Evolutionary conservation across 148 eudicot genomes (phyloP).

Genomic region (Chenopodium album): DNA sequence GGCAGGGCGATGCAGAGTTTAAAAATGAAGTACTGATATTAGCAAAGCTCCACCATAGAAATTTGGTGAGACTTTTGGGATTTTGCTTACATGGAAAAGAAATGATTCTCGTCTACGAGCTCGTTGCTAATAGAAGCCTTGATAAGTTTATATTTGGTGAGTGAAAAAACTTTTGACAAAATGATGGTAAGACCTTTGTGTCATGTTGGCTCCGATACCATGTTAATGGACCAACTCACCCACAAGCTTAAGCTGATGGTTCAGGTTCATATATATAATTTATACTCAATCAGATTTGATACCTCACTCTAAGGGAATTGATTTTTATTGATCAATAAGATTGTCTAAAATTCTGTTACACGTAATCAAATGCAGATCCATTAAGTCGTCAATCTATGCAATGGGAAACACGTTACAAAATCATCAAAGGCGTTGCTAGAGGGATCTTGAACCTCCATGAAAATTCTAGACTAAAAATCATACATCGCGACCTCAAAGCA

Average conservation of each 20-base stretch:
- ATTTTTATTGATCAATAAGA: too few species aligned
- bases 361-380: conserved; percentile 13
- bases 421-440: conserved; percentile 32
- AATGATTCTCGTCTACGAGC: neutral
- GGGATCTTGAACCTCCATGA: conserved; percentile 39
- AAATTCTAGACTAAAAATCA: conserved; percentile 29
- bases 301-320: too few species aligned
- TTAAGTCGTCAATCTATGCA: conserved; percentile 1
- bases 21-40: neutral
- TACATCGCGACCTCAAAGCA: conserved; percentile 39
- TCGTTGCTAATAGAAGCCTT: neutral
- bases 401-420: conserved; percentile 26
- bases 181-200: too few species aligned
- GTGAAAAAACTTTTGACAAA: neutral
- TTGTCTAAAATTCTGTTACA: too few species aligned
- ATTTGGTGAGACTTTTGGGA: neutral
- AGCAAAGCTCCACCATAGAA: neutral
- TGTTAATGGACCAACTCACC: too few species aligned
- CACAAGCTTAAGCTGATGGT: too few species aligned
- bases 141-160: neutral
- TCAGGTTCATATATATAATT: too few species aligned
- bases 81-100: neutral
- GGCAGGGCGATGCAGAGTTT: neutral
- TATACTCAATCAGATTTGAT: too few species aligned
- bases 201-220: too few species aligned